A percentile compares a stretch with the other conserved stretches of the same genome.
These are phyloP conservation scores for Malania oleifera DNA, from an alignment of 164 flowering plant species.

Conservation along the genomic window DNA sequence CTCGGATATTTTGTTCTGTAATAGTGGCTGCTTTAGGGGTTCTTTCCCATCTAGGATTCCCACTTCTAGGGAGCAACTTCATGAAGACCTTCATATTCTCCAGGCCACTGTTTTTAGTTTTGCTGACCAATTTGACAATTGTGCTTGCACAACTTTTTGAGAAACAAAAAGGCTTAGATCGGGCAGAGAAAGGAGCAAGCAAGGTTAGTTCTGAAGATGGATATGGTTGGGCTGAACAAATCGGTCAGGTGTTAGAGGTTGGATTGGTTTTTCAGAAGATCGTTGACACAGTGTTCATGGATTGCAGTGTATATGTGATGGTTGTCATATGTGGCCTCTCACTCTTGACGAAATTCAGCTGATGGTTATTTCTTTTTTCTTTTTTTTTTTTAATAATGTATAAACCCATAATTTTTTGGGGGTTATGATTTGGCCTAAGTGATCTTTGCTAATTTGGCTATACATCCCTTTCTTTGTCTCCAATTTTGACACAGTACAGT, in stretches of 20 bases:
- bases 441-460: background rate
- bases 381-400: no score
- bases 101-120: slow-evolving; percentile 52
- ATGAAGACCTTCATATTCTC: slow-evolving; percentile 31
- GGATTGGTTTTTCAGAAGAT: slow-evolving; percentile 48
- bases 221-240: slow-evolving; percentile 33
- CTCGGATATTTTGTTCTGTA: slow-evolving; percentile 41
- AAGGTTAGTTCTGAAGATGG: slow-evolving; percentile 17
- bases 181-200: slow-evolving; percentile 9
- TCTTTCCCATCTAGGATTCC: slow-evolving; percentile 35
- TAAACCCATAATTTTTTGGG: no score
- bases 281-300: slow-evolving; percentile 49
- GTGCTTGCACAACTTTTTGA: slow-evolving; percentile 34
- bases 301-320: slow-evolving; percentile 58
- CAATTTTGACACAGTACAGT: no score
- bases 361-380: background rate
- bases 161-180: slow-evolving; percentile 14
- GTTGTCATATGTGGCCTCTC: slow-evolving; percentile 59
- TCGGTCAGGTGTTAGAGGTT: slow-evolving; percentile 46
- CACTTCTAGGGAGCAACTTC: slow-evolving; percentile 29
- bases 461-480: no score
- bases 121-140: slow-evolving; percentile 50
- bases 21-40: slow-evolving; percentile 49
- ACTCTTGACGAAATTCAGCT: slow-evolving; percentile 18
- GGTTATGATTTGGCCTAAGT: background rate